phyloP scores from a whole-genome alignment of 495 filamentous ascomycete genomes.

The Aspergillus steynii region DNA sequence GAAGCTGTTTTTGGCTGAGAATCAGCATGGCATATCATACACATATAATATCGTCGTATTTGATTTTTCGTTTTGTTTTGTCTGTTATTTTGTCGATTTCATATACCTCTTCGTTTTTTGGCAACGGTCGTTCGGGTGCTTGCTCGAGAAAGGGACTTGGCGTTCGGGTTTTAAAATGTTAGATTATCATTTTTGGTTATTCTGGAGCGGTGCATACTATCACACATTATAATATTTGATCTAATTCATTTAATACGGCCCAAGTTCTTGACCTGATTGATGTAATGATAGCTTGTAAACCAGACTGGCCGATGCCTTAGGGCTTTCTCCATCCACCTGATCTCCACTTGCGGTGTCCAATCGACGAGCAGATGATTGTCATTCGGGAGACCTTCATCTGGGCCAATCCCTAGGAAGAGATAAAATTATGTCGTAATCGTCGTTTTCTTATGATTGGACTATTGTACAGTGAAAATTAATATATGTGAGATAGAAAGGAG shows the following conservation, averaged over 20 bases:
- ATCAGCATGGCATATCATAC: conserved; percentile 6
- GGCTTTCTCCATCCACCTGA: background rate
- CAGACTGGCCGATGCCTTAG: background rate
- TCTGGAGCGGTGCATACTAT: background rate
- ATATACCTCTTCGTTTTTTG: conserved; percentile 15
- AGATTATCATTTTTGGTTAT: conserved; percentile 4
- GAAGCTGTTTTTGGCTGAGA: conserved; percentile 46
- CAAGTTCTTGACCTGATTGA: too few species aligned
- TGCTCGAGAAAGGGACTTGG: conserved; percentile 4
- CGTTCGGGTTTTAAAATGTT: conserved; percentile 1
- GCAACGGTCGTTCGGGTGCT: conserved; percentile 32
- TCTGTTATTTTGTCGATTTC: conserved; percentile 13
- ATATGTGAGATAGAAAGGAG: background rate
- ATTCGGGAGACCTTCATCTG: background rate
- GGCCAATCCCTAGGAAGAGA: too few species aligned
- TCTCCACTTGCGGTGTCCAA: background rate
- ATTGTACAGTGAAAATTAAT: background rate
- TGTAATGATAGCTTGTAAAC: background rate
- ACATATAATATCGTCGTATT: conserved; percentile 6
- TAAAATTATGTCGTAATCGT: background rate
- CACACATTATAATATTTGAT: background rate
- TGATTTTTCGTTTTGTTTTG: conserved; percentile 5
- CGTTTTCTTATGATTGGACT: background rate
- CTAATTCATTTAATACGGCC: background rate
- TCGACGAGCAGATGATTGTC: background rate